These are phyloP conservation scores for Globisporangium sylvaticum DNA, from an alignment of 352 stramenopile genomes.

Conservation along the genomic window DNA sequence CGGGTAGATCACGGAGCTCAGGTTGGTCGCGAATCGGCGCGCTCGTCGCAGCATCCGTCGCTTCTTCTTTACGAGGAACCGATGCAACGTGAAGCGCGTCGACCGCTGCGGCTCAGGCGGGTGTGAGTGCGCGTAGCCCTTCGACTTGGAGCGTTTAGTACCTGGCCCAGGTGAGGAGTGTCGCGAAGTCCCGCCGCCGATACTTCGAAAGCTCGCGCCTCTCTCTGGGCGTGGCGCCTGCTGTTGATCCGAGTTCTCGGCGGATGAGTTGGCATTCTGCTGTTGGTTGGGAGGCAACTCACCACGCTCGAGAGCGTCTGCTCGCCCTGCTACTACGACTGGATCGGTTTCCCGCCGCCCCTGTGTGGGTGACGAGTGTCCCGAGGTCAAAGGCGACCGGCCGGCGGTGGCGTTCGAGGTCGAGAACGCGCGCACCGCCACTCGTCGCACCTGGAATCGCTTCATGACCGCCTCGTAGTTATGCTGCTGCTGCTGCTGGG, in stretches of 20 bases:
- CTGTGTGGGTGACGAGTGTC: not conserved
- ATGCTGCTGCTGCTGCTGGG: not conserved
- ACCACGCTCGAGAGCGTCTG: not conserved
- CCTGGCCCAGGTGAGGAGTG: not conserved
- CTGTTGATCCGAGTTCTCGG: not conserved
- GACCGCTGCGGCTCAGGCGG: not conserved
- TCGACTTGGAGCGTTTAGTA: not conserved
- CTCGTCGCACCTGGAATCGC: slow-evolving; percentile 4
- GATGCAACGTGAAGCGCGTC: not conserved
- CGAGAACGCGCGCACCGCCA: not conserved
- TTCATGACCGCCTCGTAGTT: slow-evolving; percentile 9
- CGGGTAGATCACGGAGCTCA: slow-evolving; percentile 5
- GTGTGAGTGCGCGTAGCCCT: not conserved
- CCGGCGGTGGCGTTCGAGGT: not conserved
- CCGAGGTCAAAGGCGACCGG: not conserved
- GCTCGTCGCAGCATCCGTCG: not conserved
- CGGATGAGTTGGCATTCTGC: not conserved
- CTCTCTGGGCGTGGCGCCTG: too few species aligned
- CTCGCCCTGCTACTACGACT: not conserved
- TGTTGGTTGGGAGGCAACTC: not conserved
- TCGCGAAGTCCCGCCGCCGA: not conserved
- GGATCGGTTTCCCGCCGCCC: not conserved
- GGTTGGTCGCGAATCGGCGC: not conserved
- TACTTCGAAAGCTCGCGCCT: not conserved
- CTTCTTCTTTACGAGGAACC: not conserved